phyloP scores from a whole-genome alignment of 2,329 filamentous ascomycete genomes.

The Coniochaeta sp. region DNA sequence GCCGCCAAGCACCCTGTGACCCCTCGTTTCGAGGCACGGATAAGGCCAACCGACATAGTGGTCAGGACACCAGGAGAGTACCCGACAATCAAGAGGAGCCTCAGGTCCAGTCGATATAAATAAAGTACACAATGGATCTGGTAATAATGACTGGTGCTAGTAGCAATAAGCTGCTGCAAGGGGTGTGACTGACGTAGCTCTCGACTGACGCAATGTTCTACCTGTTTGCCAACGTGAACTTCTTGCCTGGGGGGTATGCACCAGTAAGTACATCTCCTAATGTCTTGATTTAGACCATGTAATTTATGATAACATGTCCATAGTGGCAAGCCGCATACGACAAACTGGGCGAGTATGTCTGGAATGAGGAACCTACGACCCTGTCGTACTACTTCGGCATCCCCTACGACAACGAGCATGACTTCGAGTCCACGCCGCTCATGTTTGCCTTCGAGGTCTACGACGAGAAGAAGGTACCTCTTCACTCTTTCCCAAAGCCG shows the following conservation, averaged over 20 bases:
- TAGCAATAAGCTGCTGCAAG: background rate
- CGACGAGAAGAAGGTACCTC: conserved; percentile 13
- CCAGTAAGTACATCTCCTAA: conserved; percentile 14
- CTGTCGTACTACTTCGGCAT: conserved; percentile 35
- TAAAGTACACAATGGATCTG: background rate
- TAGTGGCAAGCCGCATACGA: conserved; percentile 33
- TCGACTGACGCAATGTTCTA: conserved; percentile 6
- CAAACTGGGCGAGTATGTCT: conserved; percentile 26
- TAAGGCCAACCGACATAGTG: background rate
- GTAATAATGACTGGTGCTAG: background rate
- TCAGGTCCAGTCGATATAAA: background rate
- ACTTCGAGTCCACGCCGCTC: conserved; percentile 19
- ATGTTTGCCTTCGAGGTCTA: conserved; percentile 29
- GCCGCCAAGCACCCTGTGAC: background rate
- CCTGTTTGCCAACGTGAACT: conserved; percentile 22
- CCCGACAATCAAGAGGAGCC: background rate
- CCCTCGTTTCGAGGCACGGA: background rate
- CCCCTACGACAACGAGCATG: conserved; percentile 23
- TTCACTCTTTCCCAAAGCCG: background rate
- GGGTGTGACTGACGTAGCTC: background rate
- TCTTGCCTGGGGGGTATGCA: conserved; percentile 23
- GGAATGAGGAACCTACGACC: conserved; percentile 23
- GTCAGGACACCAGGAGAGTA: background rate
- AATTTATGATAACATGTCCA: background rate
- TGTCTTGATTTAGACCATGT: background rate